phyloP scores from a whole-genome alignment of 2,329 filamentous ascomycete species.

The Chrysosphaeria jannelii region DNA sequence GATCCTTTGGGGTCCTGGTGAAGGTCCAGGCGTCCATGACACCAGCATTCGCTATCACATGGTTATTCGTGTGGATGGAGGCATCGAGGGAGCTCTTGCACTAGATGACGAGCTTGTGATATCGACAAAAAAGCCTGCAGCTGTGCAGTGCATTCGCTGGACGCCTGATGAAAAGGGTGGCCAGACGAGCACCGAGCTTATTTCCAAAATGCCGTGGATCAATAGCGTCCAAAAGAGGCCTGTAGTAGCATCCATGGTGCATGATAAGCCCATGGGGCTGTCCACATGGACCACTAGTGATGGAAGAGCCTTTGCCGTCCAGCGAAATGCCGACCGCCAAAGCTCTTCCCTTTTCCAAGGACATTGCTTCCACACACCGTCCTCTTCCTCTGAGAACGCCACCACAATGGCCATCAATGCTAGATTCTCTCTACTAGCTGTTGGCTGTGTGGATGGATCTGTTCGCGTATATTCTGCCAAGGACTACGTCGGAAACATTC shows the following conservation, averaged over 20 bases:
- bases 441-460: conserved; percentile 51
- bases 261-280: conserved; percentile 89
- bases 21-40: conserved; percentile 56
- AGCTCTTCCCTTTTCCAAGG: conserved; percentile 37
- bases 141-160: conserved; percentile 94
- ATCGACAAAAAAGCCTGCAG: conserved; percentile 67
- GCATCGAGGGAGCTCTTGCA: conserved; percentile 63
- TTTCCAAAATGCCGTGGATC: conserved; percentile 67
- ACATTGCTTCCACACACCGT: conserved; percentile 63
- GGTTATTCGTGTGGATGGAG: conserved; percentile 94
- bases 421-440: conserved; percentile 71
- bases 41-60: conserved; percentile 80
- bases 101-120: conserved; percentile 82
- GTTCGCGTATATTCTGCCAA: conserved; percentile 76
- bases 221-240: conserved; percentile 53
- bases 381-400: conserved; percentile 26
- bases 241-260: conserved; percentile 55
- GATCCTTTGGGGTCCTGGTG: conserved; percentile 45
- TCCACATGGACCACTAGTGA: conserved; percentile 77
- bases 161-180: conserved; percentile 50
- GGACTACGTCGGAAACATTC: conserved; percentile 82
- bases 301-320: conserved; percentile 71
- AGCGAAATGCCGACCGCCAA: conserved; percentile 18
- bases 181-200: conserved; percentile 71
- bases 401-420: conserved; percentile 66